Percentiles rank a stretch among this genome's conserved stretches.
Conservation (phyloP, 352 stramenopile genomes). For the Achlya hypogyna region DNA sequence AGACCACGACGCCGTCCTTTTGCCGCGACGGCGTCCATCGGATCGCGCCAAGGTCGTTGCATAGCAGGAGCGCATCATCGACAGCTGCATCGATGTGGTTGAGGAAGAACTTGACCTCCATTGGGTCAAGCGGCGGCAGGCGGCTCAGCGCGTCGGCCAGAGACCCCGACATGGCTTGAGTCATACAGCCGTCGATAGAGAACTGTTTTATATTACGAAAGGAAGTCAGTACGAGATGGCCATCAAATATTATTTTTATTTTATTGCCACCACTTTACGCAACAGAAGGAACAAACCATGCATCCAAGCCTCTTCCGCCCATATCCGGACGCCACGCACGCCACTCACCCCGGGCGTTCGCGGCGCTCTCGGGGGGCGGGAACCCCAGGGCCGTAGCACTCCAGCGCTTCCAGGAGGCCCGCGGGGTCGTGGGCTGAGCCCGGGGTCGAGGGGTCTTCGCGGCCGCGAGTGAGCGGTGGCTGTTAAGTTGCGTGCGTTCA, state of each 20-base stretch:
- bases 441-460: too few species aligned
- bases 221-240: not conserved
- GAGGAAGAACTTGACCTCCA: slow-evolving; percentile 35
- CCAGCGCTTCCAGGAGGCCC: too few species aligned
- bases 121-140: not conserved
- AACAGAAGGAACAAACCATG: not conserved
- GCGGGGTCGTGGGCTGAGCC: too few species aligned
- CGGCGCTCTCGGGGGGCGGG: too few species aligned
- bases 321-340: not conserved
- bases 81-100: slow-evolving; percentile 71
- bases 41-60: slow-evolving; percentile 62
- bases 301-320: not conserved
- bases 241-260: too few species aligned
- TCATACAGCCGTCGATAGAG: not conserved
- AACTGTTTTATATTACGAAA: too few species aligned
- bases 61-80: slow-evolving; percentile 74
- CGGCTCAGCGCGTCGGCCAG: not conserved
- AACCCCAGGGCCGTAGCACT: too few species aligned
- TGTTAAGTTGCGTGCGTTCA: too few species aligned
- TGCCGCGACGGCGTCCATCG: slow-evolving; percentile 59
- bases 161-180: not conserved
- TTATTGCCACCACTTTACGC: not conserved
- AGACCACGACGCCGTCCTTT: slow-evolving; percentile 59
- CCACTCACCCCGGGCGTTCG: too few species aligned
- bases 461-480: too few species aligned